These are phyloP conservation scores for Dictyostelium firmibasis DNA, from an alignment of 78 protist genomes.

Conservation along the genomic window DNA sequence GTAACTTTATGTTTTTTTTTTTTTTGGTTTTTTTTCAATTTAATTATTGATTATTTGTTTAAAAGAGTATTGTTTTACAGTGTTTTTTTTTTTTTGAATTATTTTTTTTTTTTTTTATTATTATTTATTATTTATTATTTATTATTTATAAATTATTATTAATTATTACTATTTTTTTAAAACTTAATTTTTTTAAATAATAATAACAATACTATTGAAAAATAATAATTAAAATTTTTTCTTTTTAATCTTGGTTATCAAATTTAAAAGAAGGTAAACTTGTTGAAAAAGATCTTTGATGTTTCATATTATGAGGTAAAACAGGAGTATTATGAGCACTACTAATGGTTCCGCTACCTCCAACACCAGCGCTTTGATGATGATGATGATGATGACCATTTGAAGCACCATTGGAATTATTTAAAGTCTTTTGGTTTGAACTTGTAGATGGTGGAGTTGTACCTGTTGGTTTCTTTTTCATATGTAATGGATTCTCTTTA, in stretches of 20 bases:
- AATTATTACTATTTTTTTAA: not conserved
- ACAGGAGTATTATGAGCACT: slow-evolving; percentile 12
- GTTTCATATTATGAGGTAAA: slow-evolving; percentile 27
- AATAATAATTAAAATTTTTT: not conserved
- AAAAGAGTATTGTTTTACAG: too few relatives aligned
- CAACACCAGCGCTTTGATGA: not conserved
- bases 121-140: not conserved
- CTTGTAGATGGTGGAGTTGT: not conserved
- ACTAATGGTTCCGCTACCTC: not conserved
- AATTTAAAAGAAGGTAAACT: slow-evolving; percentile 51
- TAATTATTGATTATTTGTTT: too few relatives aligned
- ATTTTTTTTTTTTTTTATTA: too few relatives aligned
- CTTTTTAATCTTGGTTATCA: slow-evolving; percentile 21
- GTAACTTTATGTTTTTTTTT: too few relatives aligned
- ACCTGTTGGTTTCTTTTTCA: slow-evolving; percentile 7
- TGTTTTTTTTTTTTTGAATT: not conserved
- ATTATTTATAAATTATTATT: not conserved
- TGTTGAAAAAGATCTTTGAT: slow-evolving; percentile 69
- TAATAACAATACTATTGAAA: too few relatives aligned
- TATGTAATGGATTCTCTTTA: slow-evolving; percentile 22
- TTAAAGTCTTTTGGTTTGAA: not conserved
- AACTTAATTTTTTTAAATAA: not conserved
- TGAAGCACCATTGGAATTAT: not conserved
- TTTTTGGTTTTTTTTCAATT: too few relatives aligned
- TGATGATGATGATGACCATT: not conserved